These are phyloP conservation scores for Orychophragmus violaceus DNA, from an alignment of 345 rosid genomes.

Conservation along the genomic window DNA sequence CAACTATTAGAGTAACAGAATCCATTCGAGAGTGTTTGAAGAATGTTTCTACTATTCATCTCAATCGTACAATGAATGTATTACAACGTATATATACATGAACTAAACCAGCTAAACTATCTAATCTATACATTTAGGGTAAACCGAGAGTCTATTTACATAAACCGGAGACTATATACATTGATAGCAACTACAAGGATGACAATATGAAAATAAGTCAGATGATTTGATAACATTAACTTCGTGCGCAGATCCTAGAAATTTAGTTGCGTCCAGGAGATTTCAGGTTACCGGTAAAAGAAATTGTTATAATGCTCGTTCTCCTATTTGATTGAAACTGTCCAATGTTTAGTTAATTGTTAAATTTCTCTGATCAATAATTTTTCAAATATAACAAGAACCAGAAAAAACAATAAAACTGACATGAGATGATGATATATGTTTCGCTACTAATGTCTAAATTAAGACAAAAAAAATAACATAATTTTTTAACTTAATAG, in stretches of 20 bases:
- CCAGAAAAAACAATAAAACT: slow-evolving; percentile 19
- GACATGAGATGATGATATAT: slow-evolving; percentile 6
- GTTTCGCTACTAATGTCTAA: slow-evolving; percentile 13
- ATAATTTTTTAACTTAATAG: not conserved
- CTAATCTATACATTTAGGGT: no score
- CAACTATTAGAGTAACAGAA: no score
- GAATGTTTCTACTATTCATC: no score
- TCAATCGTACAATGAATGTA: no score
- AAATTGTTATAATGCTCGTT: not conserved
- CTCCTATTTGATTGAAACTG: slow-evolving; percentile 6
- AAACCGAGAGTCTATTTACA: no score
- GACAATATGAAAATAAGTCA: slow-evolving; percentile 65
- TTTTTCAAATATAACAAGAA: slow-evolving; percentile 16
- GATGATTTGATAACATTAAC: slow-evolving; percentile 51
- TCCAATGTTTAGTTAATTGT: slow-evolving; percentile 13
- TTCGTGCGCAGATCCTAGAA: slow-evolving; percentile 55
- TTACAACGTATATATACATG: no score
- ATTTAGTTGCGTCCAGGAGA: not conserved
- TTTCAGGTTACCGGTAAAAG: not conserved
- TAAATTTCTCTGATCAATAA: slow-evolving; percentile 4
- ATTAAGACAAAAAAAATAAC: slow-evolving; percentile 10
- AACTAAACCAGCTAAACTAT: no score
- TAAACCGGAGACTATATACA: no score
- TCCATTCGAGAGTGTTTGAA: no score
- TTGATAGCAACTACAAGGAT: no score